Evolutionary conservation across 768 basidiomycete genomes (phyloP).

Genomic region (Leccinellum albellum): DNA sequence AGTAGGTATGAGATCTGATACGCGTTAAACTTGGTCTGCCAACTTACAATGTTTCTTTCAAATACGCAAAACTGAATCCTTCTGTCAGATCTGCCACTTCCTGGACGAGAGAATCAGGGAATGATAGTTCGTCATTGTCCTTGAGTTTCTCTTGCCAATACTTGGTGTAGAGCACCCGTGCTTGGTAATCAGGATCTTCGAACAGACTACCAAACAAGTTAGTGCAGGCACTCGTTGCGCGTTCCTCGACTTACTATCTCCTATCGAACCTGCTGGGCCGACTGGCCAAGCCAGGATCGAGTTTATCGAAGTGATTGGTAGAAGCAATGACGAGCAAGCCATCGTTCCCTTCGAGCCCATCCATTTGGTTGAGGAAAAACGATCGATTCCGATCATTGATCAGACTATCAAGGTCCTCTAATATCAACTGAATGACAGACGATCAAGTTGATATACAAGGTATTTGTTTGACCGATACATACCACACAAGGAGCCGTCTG

Average conservation of each 20-base stretch:
- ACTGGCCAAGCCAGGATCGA: conserved; percentile 72
- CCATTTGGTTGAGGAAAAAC: conserved; percentile 85
- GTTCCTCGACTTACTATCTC: conserved; percentile 59
- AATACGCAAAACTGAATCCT: conserved; percentile 79
- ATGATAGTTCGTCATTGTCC: conserved; percentile 56
- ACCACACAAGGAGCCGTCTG: conserved; percentile 64
- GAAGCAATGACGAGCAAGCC: conserved; percentile 75
- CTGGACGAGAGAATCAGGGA: conserved; percentile 61
- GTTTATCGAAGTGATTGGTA: conserved; percentile 79
- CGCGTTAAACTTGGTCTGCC: not conserved
- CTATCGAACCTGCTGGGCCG: conserved; percentile 84
- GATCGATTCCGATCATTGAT: conserved; percentile 77
- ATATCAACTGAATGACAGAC: conserved; percentile 27
- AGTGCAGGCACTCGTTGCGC: not conserved
- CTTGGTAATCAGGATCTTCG: conserved; percentile 62
- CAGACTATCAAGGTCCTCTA: conserved; percentile 74
- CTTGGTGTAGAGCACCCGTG: conserved; percentile 61
- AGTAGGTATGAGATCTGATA: not conserved
- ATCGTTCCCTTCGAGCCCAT: conserved; percentile 76
- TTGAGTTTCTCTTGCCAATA: conserved; percentile 82
- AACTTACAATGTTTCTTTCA: conserved; percentile 86
- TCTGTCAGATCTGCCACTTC: conserved; percentile 58
- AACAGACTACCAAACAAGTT: conserved; percentile 49
- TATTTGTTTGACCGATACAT: conserved; percentile 37
- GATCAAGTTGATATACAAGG: not conserved